Base-by-base conservation (phyloP, 148 eudicot genomes). In the Spergularia bocconei region DNA sequence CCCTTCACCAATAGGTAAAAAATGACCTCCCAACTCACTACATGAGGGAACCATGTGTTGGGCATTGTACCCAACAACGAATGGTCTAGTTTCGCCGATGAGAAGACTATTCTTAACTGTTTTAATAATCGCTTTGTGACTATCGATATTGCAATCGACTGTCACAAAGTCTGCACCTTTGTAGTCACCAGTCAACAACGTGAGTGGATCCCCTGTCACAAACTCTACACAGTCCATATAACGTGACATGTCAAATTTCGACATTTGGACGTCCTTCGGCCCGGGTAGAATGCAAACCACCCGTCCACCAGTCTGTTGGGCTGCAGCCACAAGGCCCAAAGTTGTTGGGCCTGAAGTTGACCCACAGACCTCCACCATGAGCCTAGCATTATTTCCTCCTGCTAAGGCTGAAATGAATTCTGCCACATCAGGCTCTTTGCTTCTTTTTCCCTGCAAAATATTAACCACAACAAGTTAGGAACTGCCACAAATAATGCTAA, bases 371-470 rank as follows among this genome's bases (percentile, higher is more conserved):
- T 80, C 81, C 5, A 81, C 79, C 82, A 80, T 84, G 20, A 84
- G 67, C 36, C 65, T 66, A 19, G 82, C 82, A 58, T 81, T 84
- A 53, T 81, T 84, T 23, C 87, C 87, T 0, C 79, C 84, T n/a
- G 84, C 84, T 76, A 81, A 21, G 23, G 87, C 82, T 17, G 87
- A 84, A 44, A 84, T 81, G 63, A 84, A 84, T 76, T 79, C 87
- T 2, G 73, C 78, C 47, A 78, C 80, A 58, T 84, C 84, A 13
- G 82, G 82, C 72, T 81, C 87, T 73, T 81, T 81, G 0, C 80
- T 82, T 79, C 84, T 79, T 73, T 81, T 84, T 2, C 87, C 84
- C 87, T 84, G 36, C 53, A 70, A 51, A 25, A 75, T 3, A n/a
- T 20, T 0, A 66, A 53, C 13, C n/a, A 74, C 0, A 56, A 63